Base-by-base conservation (phyloP, 441 rosid genomes). In the Metrosideros polymorpha region DNA sequence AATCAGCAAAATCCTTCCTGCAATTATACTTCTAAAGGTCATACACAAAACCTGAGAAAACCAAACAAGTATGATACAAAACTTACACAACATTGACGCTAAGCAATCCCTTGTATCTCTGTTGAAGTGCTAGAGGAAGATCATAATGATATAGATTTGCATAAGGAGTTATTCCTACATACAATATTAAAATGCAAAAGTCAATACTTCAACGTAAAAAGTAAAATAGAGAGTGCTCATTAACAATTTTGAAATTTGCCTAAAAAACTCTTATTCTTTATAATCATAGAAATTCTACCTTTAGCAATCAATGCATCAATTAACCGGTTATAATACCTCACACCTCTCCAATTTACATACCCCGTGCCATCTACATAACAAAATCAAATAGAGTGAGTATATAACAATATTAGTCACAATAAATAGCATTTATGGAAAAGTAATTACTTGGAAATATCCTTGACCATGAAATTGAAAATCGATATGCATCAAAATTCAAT, bases 101-200 rank as follows among this genome's bases (percentile, higher is more conserved):
- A 32, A 92, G 87, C 88, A 90, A 89, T 18, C 93, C 93, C 30
- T 53, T 86, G 54, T 92, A 92, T 82, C 83, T 71, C 56, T 89
- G 90, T 12, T 90, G 85, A 51, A 93, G 88, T 22, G 90, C 87
- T 83, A 90, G 92, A 18, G 92, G 93, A 87, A 92, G 89, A 75
- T 92, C 94, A 88, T 90, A 91, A 5, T 93, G 93, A 85, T 85
- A 93, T 3, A 93, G 54, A 32, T 92, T 92, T 47, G 90, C 91
- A 43, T 88, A 92, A 7, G 93, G 93, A 79, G 85, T 71, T 35
- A 71, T 19, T 35, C 79, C 79, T 71, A 22, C 54, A 51, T 17
- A 2, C 61, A 56, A 12, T 9, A 66, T 19, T 1, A 71, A 71
- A 71, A 22, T 35, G 15, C 18, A 71, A 71, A 35, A 19, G 12